These are phyloP conservation scores for Candida sanyaensis DNA, from an alignment of 1,139 yeast species.

Conservation along the genomic window DNA sequence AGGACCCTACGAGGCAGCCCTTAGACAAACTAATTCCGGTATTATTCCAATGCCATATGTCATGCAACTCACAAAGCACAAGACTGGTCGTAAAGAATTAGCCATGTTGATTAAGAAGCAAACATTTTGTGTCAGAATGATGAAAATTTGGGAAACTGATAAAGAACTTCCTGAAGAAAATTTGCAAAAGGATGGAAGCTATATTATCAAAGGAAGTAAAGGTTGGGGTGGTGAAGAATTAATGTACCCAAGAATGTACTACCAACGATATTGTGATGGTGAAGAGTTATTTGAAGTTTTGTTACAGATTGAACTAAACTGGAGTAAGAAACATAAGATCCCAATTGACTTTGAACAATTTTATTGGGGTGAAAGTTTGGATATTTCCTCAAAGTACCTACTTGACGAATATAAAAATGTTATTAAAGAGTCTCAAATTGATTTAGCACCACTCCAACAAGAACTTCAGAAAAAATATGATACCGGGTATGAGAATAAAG, in stretches of 20 bases:
- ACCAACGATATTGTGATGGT: conserved; percentile 27
- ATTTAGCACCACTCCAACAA: conserved; percentile 7
- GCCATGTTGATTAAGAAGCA: conserved; percentile 37
- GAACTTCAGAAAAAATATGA: conserved; percentile 27
- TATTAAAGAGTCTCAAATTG: conserved; percentile 19
- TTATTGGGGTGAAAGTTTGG: conserved; percentile 28
- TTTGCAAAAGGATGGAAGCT: conserved; percentile 26
- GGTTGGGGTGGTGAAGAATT: conserved; percentile 30
- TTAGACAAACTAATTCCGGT: conserved; percentile 35
- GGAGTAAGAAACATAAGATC: neutral
- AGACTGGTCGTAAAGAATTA: conserved; percentile 22
- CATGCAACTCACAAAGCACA: conserved; percentile 26
- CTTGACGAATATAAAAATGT: conserved; percentile 16
- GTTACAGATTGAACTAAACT: conserved; percentile 13
- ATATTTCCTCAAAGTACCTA: conserved; percentile 20
- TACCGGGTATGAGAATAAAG: conserved; percentile 22
- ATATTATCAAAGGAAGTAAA: conserved; percentile 28
- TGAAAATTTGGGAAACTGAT: conserved; percentile 29
- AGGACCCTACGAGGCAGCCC: conserved; percentile 41
- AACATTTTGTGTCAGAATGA: conserved; percentile 24
- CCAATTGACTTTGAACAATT: conserved; percentile 4
- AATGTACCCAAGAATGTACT: conserved; percentile 30
- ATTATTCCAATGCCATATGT: conserved; percentile 31
- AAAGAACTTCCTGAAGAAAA: conserved; percentile 10
- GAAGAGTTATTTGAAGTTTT: conserved; percentile 43